Base-by-base conservation (phyloP, 352 stramenopile genomes). In the Phytophthora litchii region DNA sequence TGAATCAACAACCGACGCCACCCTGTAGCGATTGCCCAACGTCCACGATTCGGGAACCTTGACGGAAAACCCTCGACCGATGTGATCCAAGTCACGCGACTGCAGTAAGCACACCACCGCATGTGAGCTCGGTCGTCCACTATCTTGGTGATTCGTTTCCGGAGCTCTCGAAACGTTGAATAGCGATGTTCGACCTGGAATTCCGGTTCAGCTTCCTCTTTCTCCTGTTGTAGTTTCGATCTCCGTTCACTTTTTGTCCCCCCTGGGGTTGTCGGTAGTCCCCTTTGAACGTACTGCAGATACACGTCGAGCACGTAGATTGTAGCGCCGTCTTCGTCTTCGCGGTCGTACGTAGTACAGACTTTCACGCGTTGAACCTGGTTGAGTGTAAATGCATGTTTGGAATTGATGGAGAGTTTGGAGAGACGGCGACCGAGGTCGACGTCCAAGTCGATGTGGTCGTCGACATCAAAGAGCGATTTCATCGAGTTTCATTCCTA, bases 171-270 rank as follows among this genome's bases (percentile, higher is more conserved):
- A 62, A 91, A 86, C 10, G 77, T 72, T 7, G 76, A 88, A 60
- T 83, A 91, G 56, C 81, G 76, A 25, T 86, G 72, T n/a, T 74
- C 70, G 12, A 88, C 36, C 29, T 79, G 67, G 47, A 86, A 88
- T 21, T 74, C 64, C 11, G 38, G 65, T 21, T 70, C 49, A 0
- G 17, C 21, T 21, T 64, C 52, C 23, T 68, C 52, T 34, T 54
- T 71, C 36, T 72, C 46, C 21, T 65, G 70, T 25, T 56, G 27
- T 12, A 77, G 21, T 13, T 60, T 42, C 19, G 46, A 49, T 20
- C 56, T 64, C 8, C 38, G 35, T 14, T 76, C 66, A 48, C 41
- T 58, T 17, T 17, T 54, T n/a, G 58, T 65, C 53, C 65, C 59
- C 20, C 48, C 54, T 45, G 59, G 46, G 4, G 60, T 62, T 20